Evolutionary conservation across 1,139 yeast genomes (phyloP), one percentile per base, ranked within the genome.

Genomic region (Williopsis jadinii): DNA sequence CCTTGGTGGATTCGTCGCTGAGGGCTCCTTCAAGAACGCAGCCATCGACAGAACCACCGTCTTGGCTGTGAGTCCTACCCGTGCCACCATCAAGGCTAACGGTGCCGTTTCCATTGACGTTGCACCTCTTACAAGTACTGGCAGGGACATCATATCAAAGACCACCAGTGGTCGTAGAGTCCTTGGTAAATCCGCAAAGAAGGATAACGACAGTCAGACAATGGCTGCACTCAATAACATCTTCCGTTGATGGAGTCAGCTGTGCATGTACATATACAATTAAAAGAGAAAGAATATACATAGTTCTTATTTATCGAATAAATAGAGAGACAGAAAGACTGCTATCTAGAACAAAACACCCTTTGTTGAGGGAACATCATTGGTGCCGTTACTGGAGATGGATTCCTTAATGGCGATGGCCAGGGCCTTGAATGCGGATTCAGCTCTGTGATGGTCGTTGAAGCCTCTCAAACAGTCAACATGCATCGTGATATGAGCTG

Each of bases 371-470:
- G 98, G 98, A 38, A 92, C 87, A 49, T 92, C 98, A 56, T 87
- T 71, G 26, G 81, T 77, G 28, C 97, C 98, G 34, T 87, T 87
- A 52, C 75, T 71, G 9, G 92, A 73, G 41, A 77, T 81, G 30
- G 98, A 94, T 58, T 88, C 96, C 54, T 77, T 82, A 41, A 92
- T 71, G 8, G 98, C 98, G 26, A 92, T 71, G 0, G 98, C 98
- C 54, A 88, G 68, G 1, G 97, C 96, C 66, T 92, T 92, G 68
- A 92, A 92, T 0, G 98, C 97, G 59, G 88, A 77, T 64, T 92
- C 98, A 34, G 96, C 86, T 50, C 97, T 73, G 64, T 92, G 98
- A 62, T 92, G 98, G 62, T 92, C 98, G 63, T 92, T 92, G 62
- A 76, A 77, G 0, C 98, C 98, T 51, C 97, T 72, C 47, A 92